Percentiles rank a stretch among this genome's conserved stretches.
Conservation (phyloP, 108 stramenopile species). For the Hondaea fermentalgiana region DNA sequence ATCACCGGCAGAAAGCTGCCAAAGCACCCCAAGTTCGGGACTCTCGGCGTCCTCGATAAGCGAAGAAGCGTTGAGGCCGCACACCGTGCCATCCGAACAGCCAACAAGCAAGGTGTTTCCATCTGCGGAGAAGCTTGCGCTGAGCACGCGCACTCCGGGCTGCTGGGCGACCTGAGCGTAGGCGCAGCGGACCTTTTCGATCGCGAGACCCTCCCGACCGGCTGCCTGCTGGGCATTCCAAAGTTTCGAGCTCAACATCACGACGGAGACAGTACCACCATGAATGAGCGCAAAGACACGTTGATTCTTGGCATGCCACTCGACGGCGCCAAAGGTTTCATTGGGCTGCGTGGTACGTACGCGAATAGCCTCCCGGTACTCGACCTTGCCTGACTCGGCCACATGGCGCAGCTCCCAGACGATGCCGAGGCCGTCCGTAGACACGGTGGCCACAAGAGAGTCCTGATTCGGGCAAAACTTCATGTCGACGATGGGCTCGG, state of each 20-base stretch:
- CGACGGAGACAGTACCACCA: neutral
- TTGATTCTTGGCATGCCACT: neutral
- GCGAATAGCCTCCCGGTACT: neutral
- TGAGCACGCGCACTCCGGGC: neutral
- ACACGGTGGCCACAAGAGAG: neutral
- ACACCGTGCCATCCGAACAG: neutral
- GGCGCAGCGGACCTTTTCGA: neutral
- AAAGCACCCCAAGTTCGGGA: neutral
- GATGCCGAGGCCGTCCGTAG: neutral
- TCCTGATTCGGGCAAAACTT: neutral
- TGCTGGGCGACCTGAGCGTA: neutral
- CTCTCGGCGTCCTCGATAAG: neutral
- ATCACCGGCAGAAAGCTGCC: neutral
- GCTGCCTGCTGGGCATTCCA: neutral
- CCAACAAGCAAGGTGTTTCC: neutral
- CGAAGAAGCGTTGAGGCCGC: neutral
- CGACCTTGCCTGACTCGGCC: neutral
- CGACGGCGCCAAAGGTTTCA: neutral
- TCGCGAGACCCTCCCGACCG: neutral
- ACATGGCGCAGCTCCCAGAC: neutral
- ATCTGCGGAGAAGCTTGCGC: neutral
- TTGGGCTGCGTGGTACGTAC: neutral
- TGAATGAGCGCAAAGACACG: neutral
- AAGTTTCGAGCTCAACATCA: neutral
- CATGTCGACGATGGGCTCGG: neutral